Conservation (phyloP, 371 early-diverging fungal species). For the Encephalitozoon intestinalis region DNA sequence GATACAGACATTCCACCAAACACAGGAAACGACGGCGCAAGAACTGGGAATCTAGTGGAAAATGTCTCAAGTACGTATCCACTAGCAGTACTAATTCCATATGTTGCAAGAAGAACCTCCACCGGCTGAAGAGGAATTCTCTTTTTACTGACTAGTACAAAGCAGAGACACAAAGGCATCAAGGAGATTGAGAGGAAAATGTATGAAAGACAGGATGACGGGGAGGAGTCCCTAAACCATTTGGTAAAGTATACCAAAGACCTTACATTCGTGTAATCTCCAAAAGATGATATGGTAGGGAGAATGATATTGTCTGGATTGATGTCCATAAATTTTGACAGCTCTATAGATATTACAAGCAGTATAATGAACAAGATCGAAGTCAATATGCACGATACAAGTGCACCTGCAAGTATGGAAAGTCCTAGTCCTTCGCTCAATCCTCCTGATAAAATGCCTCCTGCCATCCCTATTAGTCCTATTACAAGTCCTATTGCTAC, state of each 20-base stretch:
- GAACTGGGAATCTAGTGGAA: constrained; percentile 21
- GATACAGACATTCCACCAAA: constrained; percentile 47
- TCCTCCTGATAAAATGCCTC: constrained; percentile 14
- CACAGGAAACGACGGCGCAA: constrained; percentile 44
- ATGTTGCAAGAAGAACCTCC: constrained; percentile 29
- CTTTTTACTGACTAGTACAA: constrained; percentile 24
- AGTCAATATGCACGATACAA: constrained; percentile 49
- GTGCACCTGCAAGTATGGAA: constrained; percentile 22
- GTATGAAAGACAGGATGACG: background rate
- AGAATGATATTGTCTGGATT: constrained; percentile 59
- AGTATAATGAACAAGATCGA: constrained; percentile 51
- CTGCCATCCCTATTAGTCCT: constrained; percentile 46
- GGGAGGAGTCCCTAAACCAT: background rate
- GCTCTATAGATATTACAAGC: constrained; percentile 41
- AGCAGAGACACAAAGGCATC: constrained; percentile 19
- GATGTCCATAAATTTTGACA: constrained; percentile 25
- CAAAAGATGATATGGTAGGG: constrained; percentile 51
- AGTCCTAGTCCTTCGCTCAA: background rate
- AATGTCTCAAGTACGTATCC: constrained; percentile 39
- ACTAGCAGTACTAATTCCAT: constrained; percentile 20
- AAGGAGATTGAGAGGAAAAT: constrained; percentile 2
- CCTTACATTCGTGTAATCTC: constrained; percentile 48
- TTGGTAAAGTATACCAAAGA: constrained; percentile 46
- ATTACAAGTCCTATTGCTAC: constrained; percentile 46
- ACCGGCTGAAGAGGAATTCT: constrained; percentile 43